These are phyloP conservation scores for Boechera retrofracta DNA, from an alignment of 345 rosid genomes.

Conservation along the genomic window DNA sequence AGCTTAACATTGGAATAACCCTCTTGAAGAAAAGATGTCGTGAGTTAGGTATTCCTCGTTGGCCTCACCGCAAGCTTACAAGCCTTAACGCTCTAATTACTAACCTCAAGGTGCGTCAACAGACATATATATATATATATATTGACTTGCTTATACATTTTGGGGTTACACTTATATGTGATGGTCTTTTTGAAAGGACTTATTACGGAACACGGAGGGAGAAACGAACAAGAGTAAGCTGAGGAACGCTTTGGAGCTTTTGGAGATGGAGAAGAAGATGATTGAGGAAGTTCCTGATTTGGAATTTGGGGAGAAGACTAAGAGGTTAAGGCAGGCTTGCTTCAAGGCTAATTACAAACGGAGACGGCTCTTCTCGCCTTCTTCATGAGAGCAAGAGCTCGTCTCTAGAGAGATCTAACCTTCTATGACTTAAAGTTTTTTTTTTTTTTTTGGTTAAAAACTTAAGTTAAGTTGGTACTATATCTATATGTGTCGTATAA, in stretches of 20 bases:
- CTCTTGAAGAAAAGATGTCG: constrained; percentile 71
- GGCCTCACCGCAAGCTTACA: constrained; percentile 77
- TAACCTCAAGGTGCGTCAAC: constrained; percentile 53
- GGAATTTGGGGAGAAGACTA: constrained; percentile 60
- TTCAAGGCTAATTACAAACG: constrained; percentile 85
- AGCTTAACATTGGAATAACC: constrained; percentile 67
- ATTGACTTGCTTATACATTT: neutral
- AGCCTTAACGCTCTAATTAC: constrained; percentile 56
- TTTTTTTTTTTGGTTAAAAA: too few species aligned
- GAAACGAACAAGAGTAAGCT: constrained; percentile 37
- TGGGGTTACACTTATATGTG: constrained; percentile 8
- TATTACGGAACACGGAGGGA: constrained; percentile 41
- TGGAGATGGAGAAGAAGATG: constrained; percentile 68
- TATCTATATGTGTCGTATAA: neutral
- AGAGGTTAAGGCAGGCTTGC: constrained; percentile 77
- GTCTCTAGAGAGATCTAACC: neutral
- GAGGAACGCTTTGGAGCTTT: constrained; percentile 51
- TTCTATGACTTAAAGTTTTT: neutral
- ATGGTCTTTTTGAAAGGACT: constrained; percentile 35
- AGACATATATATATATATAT: neutral
- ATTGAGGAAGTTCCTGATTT: constrained; percentile 69
- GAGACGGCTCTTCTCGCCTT: constrained; percentile 43
- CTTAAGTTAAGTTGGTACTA: neutral
- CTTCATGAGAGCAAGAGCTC: neutral
- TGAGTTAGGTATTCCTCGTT: constrained; percentile 61